Evolutionary conservation across 2,329 filamentous ascomycete species (phyloP).

Genomic region (Scolecobasidium constrictum): DNA sequence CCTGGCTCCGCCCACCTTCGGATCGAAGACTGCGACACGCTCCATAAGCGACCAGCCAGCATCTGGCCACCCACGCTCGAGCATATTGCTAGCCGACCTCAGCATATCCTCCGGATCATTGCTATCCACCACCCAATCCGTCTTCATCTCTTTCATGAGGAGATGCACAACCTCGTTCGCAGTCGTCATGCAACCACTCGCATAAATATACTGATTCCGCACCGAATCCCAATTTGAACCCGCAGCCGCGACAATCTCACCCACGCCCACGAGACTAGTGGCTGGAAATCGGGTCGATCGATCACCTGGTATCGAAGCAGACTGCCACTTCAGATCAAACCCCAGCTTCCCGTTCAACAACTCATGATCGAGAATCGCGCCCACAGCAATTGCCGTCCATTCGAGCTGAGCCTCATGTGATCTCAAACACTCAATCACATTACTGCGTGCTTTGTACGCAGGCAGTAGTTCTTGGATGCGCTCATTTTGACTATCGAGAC

Average conservation of each 20-base stretch:
- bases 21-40: conserved; percentile 23
- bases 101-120: neutral
- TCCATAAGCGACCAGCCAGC: conserved; percentile 12
- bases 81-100: neutral
- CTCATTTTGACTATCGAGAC: conserved; percentile 38
- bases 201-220: neutral
- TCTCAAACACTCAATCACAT: neutral
- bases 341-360: neutral
- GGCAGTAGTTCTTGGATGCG: conserved; percentile 26
- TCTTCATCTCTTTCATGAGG: neutral
- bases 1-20: conserved; percentile 24
- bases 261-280: neutral
- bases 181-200: neutral
- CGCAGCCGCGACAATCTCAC: neutral
- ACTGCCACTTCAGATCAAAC: conserved; percentile 1
- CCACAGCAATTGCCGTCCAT: neutral
- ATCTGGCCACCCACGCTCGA: neutral
- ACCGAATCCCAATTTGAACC: neutral
- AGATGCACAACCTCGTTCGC: neutral
- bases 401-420: neutral
- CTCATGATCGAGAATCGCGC: neutral
- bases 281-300: neutral
- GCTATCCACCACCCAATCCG: neutral
- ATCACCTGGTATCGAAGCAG: neutral
- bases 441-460: neutral